Evolutionary conservation across 2,329 filamentous ascomycete genomes (phyloP).

Genomic region (Xylaria digitata): DNA sequence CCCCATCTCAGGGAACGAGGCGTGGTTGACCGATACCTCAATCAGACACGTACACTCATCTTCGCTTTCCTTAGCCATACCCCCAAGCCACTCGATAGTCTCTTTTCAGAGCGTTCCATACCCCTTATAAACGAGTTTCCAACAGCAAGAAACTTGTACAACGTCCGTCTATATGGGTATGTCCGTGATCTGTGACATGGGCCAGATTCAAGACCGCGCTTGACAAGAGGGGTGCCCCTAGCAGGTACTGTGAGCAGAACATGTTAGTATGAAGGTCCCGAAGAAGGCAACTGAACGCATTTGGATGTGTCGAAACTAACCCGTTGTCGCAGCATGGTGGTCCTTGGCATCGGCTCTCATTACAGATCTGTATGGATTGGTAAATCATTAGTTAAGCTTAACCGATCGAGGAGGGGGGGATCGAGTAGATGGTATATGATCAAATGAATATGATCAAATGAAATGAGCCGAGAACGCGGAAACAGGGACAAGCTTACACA

Average conservation of each 20-base stretch:
- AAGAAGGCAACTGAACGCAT: not conserved
- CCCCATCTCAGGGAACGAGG: not conserved
- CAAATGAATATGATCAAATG: not conserved
- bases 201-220: not conserved
- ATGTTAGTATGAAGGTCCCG: not conserved
- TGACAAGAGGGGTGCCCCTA: not conserved
- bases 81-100: not conserved
- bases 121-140: not conserved
- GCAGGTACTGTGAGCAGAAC: not conserved
- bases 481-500: not conserved
- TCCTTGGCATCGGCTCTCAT: not conserved
- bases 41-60: not conserved
- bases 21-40: not conserved
- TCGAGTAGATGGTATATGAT: not conserved
- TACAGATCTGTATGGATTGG: not conserved
- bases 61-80: not conserved
- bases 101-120: not conserved
- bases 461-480: not conserved
- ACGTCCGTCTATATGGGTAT: not conserved
- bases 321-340: not conserved
- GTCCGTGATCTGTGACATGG: not conserved
- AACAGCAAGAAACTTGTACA: too few species aligned
- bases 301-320: not conserved
- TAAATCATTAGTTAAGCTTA: too few species aligned
- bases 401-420: not conserved